These are phyloP conservation scores for Trypanosoma theileri DNA, from an alignment of 208 protist genomes.

Conservation along the genomic window DNA sequence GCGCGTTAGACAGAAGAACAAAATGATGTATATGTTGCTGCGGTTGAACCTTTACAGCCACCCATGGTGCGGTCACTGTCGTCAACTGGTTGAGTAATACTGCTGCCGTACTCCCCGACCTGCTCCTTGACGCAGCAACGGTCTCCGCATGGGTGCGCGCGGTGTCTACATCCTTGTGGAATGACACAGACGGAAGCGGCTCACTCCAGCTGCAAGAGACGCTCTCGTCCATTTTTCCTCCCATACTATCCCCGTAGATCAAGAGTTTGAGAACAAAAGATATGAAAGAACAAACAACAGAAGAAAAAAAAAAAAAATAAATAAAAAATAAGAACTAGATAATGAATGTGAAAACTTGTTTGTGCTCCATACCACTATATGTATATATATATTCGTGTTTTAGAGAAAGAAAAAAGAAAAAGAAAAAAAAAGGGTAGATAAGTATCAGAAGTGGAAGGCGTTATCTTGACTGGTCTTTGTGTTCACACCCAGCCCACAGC, in stretches of 20 bases:
- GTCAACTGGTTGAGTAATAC: not conserved
- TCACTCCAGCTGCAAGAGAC: conserved; percentile 27
- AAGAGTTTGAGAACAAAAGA: too few relatives aligned
- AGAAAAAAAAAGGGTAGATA: conserved; percentile 2
- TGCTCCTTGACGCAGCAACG: conserved; percentile 1
- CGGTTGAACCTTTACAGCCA: conserved; percentile 7
- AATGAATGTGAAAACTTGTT: too few relatives aligned
- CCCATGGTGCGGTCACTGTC: conserved; percentile 24
- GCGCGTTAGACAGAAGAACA: conserved; percentile 29
- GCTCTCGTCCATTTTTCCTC: not conserved
- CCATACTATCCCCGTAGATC: too few relatives aligned
- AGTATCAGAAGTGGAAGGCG: too few relatives aligned
- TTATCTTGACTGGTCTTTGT: too few relatives aligned
- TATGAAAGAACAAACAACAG: too few relatives aligned
- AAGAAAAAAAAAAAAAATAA: too few relatives aligned
- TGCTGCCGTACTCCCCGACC: not conserved
- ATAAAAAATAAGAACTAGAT: too few relatives aligned
- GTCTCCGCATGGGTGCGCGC: conserved; percentile 14
- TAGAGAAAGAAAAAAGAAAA: too few relatives aligned
- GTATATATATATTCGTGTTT: too few relatives aligned
- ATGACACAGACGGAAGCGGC: not conserved
- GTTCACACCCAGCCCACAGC: too few relatives aligned
- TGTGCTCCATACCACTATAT: too few relatives aligned
- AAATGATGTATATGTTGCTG: conserved; percentile 21
- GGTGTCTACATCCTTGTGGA: conserved; percentile 3